A percentile compares a stretch with the other conserved stretches of the same genome.
Evolutionary conservation across 2,329 filamentous ascomycete species (phyloP).

Genomic region (Trichoderma atrobrunneum): DNA sequence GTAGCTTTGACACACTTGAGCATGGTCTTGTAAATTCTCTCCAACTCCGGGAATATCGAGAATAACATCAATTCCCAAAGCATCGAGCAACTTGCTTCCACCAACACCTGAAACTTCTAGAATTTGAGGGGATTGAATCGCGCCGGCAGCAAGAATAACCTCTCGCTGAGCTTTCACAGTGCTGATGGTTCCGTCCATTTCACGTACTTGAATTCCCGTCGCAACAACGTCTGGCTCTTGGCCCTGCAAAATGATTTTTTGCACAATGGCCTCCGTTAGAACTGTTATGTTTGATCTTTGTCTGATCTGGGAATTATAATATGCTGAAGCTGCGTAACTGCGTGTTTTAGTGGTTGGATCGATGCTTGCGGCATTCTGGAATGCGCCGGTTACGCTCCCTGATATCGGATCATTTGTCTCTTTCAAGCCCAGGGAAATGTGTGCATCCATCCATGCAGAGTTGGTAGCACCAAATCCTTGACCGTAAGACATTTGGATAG

Average conservation of each 20-base stretch:
- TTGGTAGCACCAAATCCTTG: not conserved
- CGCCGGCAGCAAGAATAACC: not conserved
- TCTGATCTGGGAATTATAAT: not conserved
- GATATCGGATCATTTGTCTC: not conserved
- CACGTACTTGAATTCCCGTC: not conserved
- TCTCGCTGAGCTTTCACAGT: not conserved
- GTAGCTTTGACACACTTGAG: not conserved
- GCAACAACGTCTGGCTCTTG: not conserved
- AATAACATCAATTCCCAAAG: not conserved
- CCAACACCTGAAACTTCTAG: not conserved
- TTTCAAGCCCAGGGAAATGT: not conserved
- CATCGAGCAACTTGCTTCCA: not conserved
- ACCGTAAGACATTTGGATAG: not conserved
- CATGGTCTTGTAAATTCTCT: not conserved
- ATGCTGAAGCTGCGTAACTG: not conserved
- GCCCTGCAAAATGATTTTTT: not conserved
- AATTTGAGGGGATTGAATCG: not conserved
- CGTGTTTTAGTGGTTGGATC: not conserved
- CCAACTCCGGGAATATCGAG: not conserved
- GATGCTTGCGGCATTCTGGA: not conserved
- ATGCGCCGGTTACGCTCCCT: not conserved
- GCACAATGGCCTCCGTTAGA: not conserved
- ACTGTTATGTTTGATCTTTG: not conserved
- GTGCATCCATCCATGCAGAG: not conserved
- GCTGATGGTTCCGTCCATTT: not conserved